Evolutionary conservation across 1,284 basidiomycete genomes (phyloP), one percentile per base, ranked within the genome.

Genomic region (Naganishia sp.): DNA sequence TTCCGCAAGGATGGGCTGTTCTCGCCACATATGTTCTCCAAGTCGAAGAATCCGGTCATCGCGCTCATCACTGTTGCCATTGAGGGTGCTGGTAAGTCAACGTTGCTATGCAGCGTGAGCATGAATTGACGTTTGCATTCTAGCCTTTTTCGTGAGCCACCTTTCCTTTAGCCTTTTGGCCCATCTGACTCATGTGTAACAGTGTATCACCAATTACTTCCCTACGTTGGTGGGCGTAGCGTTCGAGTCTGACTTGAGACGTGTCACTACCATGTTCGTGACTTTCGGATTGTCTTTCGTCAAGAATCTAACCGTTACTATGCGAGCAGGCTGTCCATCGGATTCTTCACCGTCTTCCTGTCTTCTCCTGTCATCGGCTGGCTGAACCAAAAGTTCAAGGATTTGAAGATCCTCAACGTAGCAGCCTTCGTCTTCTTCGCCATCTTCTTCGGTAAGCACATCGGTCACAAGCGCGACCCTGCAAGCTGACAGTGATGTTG

Each of bases 141-240:
- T 9, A 60, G 57, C 57, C 21, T 60, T 60, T n/a, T 60, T 60
- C 45, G 57, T 60, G 35, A 60, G 57, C 18, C n/a, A 25, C 28
- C 41, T 25, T 17, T 31, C 2, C n/a, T 15, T 6, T 28, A 47
- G n/a, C 18, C 31, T 9, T 45, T 3, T 5, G 7, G 17, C 32
- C 25, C 45, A n/a, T 17, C 21, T 11, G 39, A 17, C 47, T 49
- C 25, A 49, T 21, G 31, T 23, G 1, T 35, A 15, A 46, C 23
- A 60, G 57, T 60, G 57, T 13, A 60, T 60, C 57, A 60, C 57
- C 21, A 60, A 49, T 31, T 60, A 60, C 35, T 60, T 60, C 45
- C 57, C 57, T 1, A 60, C 57, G 31, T 17, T 60, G 2, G 57
- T 39, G 21, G 57, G 57, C 28, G 57, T 49, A 3, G 57, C 57